Evolutionary conservation across 352 stramenopile genomes (phyloP).

Genomic region (Blastocystis sp.): DNA sequence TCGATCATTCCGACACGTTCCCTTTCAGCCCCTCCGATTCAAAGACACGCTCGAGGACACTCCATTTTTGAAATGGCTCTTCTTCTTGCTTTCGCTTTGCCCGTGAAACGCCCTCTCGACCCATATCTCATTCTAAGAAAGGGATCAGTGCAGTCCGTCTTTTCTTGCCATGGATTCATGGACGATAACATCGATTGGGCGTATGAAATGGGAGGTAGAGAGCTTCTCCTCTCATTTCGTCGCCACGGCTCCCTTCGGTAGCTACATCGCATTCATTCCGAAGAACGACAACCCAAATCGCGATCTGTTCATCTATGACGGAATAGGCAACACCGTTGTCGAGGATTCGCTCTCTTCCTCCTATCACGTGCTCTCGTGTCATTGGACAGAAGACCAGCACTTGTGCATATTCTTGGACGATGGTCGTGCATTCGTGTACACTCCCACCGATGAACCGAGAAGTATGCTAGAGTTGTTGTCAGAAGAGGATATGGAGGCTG

Average conservation of each 20-base stretch:
- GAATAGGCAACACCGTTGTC: constrained; percentile 35
- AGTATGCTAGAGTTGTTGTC: constrained; percentile 46
- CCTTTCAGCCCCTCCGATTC: too few species aligned
- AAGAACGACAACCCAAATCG: constrained; percentile 34
- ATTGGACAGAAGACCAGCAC: constrained; percentile 57
- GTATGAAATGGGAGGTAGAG: constrained; percentile 64
- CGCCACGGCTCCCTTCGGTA: constrained; percentile 53
- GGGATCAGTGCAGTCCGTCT: background rate
- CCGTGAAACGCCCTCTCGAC: constrained; percentile 8
- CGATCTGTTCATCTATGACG: constrained; percentile 62
- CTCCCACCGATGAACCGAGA: constrained; percentile 15
- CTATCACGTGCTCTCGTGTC: constrained; percentile 36
- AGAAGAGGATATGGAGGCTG: constrained; percentile 63
- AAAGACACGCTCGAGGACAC: too few species aligned
- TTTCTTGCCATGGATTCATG: constrained; percentile 65
- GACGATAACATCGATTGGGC: constrained; percentile 31
- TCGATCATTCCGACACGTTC: too few species aligned
- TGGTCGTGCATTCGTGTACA: constrained; percentile 41
- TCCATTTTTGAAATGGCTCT: too few species aligned
- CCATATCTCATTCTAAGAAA: background rate
- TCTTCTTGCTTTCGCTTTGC: too few species aligned
- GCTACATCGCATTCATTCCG: constrained; percentile 47
- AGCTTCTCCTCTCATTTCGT: constrained; percentile 55
- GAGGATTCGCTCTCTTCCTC: constrained; percentile 54
- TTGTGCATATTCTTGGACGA: constrained; percentile 58